These are phyloP conservation scores for Dryas octopetala DNA, from an alignment of 306 rosid genomes.

Conservation along the genomic window DNA sequence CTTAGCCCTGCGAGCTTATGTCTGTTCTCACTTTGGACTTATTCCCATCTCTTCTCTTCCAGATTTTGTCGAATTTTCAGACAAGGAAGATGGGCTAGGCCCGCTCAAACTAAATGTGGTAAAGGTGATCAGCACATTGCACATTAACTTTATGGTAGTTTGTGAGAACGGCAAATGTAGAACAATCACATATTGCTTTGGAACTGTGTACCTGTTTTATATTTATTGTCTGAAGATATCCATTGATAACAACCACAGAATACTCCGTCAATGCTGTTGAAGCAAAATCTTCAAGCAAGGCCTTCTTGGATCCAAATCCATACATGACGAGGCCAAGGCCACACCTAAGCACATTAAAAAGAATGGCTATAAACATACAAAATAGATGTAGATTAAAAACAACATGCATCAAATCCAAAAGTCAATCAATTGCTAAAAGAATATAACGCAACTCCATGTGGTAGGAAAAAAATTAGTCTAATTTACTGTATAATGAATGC, in stretches of 20 bases:
- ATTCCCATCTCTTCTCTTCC: too few relatives aligned
- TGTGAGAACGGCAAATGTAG: background rate
- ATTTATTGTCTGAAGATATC: constrained; percentile 80
- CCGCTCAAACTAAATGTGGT: background rate
- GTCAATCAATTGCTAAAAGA: background rate
- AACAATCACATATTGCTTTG: background rate
- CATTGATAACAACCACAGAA: constrained; percentile 79
- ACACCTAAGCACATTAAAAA: constrained; percentile 40
- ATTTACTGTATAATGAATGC: background rate
- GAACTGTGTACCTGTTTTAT: constrained; percentile 67
- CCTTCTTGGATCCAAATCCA: constrained; percentile 95
- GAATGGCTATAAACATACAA: background rate
- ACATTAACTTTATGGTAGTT: background rate
- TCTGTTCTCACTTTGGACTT: too few relatives aligned
- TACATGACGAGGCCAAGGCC: constrained; percentile 83
- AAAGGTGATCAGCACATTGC: background rate
- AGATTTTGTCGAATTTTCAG: too few relatives aligned
- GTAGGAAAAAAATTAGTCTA: background rate
- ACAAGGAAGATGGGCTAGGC: too few relatives aligned
- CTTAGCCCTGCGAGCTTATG: background rate
- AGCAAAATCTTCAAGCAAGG: constrained; percentile 89
- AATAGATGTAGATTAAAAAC: background rate
- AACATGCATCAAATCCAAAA: background rate
- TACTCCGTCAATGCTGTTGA: constrained; percentile 55
- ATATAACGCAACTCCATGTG: background rate